Evolutionary conservation across 352 stramenopile species (phyloP).

Genomic region (Phytophthora citricola): DNA sequence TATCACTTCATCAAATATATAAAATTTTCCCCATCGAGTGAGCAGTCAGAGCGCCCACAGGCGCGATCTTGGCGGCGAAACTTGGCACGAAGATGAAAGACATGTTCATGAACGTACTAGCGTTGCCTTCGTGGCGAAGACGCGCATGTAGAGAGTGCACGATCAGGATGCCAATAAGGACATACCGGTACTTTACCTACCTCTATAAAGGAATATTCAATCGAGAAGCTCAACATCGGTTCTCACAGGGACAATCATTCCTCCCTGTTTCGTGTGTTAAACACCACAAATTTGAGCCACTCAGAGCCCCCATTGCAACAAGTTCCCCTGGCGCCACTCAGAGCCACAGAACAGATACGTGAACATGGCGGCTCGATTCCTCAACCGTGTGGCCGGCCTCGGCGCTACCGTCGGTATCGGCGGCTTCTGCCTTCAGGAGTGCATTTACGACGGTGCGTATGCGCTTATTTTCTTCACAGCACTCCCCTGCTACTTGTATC

Average conservation of each 20-base stretch:
- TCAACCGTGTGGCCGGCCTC: slow-evolving; percentile 74
- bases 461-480: too few relatives aligned
- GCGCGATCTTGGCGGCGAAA: too few relatives aligned
- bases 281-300: slow-evolving; percentile 15
- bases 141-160: too few relatives aligned
- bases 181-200: too few relatives aligned
- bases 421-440: slow-evolving; percentile 76
- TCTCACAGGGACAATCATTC: slow-evolving; percentile 19
- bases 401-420: slow-evolving; percentile 69
- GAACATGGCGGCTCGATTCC: slow-evolving; percentile 74
- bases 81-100: too few relatives aligned
- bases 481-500: slow-evolving; percentile 5
- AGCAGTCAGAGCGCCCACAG: too few relatives aligned
- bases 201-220: not conserved
- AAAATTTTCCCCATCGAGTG: too few relatives aligned
- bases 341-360: slow-evolving; percentile 35
- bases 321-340: slow-evolving; percentile 23
- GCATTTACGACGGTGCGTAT: slow-evolving; percentile 85
- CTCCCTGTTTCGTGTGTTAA: slow-evolving; percentile 3
- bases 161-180: too few relatives aligned
- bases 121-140: too few relatives aligned
- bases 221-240: slow-evolving; percentile 9
- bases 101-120: too few relatives aligned
- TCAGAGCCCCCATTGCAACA: slow-evolving; percentile 25
- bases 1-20: too few relatives aligned